Evolutionary conservation across 345 rosid species (phyloP), one percentile per base, ranked within the genome.

Genomic region (Moricandia moricandioides): DNA sequence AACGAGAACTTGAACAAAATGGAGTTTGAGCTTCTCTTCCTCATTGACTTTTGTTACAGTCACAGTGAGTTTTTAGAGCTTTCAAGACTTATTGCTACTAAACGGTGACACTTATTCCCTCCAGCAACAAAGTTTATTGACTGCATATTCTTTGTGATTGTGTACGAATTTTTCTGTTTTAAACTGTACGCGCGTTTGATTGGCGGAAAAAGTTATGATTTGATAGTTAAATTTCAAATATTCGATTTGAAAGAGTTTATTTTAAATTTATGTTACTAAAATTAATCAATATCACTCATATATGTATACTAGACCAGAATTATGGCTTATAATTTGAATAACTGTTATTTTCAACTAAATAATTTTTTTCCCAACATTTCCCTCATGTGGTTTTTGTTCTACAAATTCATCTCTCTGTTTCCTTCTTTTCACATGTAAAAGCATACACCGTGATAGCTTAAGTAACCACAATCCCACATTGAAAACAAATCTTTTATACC

Each of bases 21-120:
- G 27, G 96, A 94, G 67, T 39, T 89, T 2, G 91, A 94, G 55
- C 84, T 94, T 55, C 97, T 89, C 16, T 82, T 89, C 65, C 92
- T 87, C 8, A 74, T 91, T 56, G 95, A 89, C n/a, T 76, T 91
- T 89, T 12, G 84, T 93, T 0, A 65, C 75, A 27, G 83, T 91
- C 0, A 65, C 72, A 24, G 92, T 87, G 12, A 85, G 81, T 69
- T 81, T 81, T 79, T 26, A 67, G 89, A 69, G 90, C 72, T 7
- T 91, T 93, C 17, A 91, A 91, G 74, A 84, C 83, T 76, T 91
- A 86, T 72, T 83, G 87, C 4, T 76, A 21, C n/a, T 79, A 64
- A 75, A 71, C 26, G 83, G 75, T 43, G 70, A 43, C 1, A 37
- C 58, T 56, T 45, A 56, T 43, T 54, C 74, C 1, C 39, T 34